Conservation (phyloP, 2,329 filamentous ascomycete genomes). For the Neophaeococcomyces aloes region DNA sequence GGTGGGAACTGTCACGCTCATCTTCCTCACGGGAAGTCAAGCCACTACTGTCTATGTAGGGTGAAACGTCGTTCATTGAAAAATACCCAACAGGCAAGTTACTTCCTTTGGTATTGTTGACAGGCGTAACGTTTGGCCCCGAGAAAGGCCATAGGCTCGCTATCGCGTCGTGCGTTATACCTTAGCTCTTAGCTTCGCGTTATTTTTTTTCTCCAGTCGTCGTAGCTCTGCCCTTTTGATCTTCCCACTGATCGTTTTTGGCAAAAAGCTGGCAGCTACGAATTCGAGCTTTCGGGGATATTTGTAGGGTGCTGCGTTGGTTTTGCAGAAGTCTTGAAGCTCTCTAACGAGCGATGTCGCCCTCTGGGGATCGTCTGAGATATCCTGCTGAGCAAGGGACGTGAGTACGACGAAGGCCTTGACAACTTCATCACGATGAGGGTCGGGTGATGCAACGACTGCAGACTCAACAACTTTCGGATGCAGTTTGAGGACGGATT, state of each 20-base stretch:
- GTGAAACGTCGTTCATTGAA: too few species aligned
- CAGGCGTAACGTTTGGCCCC: too few species aligned
- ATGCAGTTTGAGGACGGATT: slow-evolving; percentile 33
- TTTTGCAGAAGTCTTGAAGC: slow-evolving; percentile 33
- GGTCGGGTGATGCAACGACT: slow-evolving; percentile 32
- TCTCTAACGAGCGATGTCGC: slow-evolving; percentile 27
- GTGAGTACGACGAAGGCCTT: slow-evolving; percentile 33
- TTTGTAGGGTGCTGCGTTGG: slow-evolving; percentile 33
- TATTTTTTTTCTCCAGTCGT: slow-evolving; percentile 27
- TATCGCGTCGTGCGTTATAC: too few species aligned
- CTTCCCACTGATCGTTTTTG: slow-evolving; percentile 33
- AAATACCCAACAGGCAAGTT: too few species aligned
- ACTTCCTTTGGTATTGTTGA: too few species aligned
- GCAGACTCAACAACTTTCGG: slow-evolving; percentile 31
- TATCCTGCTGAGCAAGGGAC: neutral
- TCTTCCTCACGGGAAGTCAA: too few species aligned
- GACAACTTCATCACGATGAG: slow-evolving; percentile 31
- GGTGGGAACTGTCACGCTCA: too few species aligned
- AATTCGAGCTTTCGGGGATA: slow-evolving; percentile 34
- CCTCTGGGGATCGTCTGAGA: neutral
- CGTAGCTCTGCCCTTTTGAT: slow-evolving; percentile 30
- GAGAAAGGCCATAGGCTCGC: too few species aligned
- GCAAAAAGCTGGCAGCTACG: slow-evolving; percentile 28
- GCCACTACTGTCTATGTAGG: too few species aligned
- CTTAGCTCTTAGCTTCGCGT: slow-evolving; percentile 1